These are phyloP conservation scores for Ustulina deusta DNA, from an alignment of 2,329 filamentous ascomycete species.

Conservation along the genomic window DNA sequence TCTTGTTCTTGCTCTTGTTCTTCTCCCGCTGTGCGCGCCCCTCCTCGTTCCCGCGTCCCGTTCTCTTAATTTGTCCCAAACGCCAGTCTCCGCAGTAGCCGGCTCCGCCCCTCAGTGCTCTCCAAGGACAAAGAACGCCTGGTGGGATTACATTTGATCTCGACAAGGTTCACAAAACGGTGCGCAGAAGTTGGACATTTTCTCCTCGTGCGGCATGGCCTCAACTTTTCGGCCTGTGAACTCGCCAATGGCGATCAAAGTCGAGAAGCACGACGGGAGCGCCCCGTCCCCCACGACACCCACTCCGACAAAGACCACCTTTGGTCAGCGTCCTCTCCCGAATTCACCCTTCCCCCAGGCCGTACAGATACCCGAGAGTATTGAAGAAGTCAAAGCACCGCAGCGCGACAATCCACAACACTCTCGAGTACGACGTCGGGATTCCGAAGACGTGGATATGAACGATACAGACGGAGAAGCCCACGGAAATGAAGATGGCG, in stretches of 20 bases:
- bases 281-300: constrained; percentile 53
- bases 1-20: background rate
- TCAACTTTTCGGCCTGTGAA: constrained; percentile 64
- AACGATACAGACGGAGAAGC: constrained; percentile 77
- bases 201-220: constrained; percentile 54
- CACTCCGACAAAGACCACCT: constrained; percentile 73
- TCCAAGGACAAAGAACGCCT: background rate
- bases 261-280: constrained; percentile 46
- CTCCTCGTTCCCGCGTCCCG: constrained; percentile 30
- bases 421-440: constrained; percentile 68
- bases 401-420: constrained; percentile 70
- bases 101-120: constrained; percentile 17
- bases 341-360: constrained; percentile 64
- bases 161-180: constrained; percentile 5
- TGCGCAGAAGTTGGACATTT: background rate
- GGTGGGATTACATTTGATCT: constrained; percentile 14
- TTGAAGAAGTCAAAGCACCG: constrained; percentile 58
- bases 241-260: constrained; percentile 52
- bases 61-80: constrained; percentile 38
- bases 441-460: constrained; percentile 80
- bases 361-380: constrained; percentile 60
- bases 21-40: constrained; percentile 15
- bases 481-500: constrained; percentile 62
- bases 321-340: constrained; percentile 67
- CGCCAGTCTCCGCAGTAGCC: constrained; percentile 37